Percentiles rank a stretch among this genome's conserved stretches.
Conservation (phyloP, 768 basidiomycete genomes). For the Dendrothele bispora region DNA sequence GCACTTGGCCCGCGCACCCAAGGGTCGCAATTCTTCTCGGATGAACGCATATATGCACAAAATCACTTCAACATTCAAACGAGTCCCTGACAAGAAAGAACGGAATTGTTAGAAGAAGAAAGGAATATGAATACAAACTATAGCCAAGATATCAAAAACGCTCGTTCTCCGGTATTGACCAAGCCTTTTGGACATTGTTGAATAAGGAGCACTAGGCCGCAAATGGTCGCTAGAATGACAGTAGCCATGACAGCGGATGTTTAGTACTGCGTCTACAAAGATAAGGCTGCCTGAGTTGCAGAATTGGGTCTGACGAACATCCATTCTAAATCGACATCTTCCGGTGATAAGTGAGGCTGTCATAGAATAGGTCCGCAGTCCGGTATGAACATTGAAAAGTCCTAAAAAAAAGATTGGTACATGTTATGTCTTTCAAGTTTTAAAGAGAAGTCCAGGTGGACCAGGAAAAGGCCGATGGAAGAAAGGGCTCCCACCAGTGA, state of each 20-base stretch:
- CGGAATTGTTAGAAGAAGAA: conserved; percentile 55
- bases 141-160: conserved; percentile 52
- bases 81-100: conserved; percentile 17
- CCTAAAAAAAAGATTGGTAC: background rate
- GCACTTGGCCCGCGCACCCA: no score
- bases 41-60: no score
- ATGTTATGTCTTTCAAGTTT: no score
- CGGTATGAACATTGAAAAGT: conserved; percentile 24
- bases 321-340: background rate
- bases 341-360: conserved; percentile 45
- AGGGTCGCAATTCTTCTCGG: no score
- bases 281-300: no score
- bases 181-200: conserved; percentile 48
- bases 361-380: conserved; percentile 44
- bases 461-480: conserved; percentile 25
- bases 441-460: conserved; percentile 55
- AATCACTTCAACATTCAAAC: no score
- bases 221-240: conserved; percentile 61
- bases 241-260: conserved; percentile 71
- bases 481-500: background rate
- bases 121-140: conserved; percentile 55
- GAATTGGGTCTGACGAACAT: conserved; percentile 41
- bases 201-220: conserved; percentile 66
- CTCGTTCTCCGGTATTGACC: conserved; percentile 58
- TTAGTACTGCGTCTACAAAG: conserved; percentile 66